Evolutionary conservation across 768 basidiomycete genomes (phyloP).

Genomic region (Daedalea quercina): DNA sequence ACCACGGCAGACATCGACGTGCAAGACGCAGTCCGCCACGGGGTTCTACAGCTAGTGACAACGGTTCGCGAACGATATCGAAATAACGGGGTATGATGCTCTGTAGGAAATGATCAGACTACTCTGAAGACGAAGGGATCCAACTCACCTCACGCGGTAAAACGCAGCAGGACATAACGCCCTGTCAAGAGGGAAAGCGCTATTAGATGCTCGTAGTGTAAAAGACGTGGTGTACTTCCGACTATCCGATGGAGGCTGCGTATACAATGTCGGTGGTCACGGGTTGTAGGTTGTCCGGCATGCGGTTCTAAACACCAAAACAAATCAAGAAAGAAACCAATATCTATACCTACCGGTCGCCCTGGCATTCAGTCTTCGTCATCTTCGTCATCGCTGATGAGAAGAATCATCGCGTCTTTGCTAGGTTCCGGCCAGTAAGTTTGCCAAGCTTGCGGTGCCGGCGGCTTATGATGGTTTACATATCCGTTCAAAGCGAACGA

Average conservation of each 20-base stretch:
- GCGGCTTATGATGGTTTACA: background rate
- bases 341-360: background rate
- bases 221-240: constrained; percentile 1
- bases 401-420: constrained; percentile 35
- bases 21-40: too few species aligned
- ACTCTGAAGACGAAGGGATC: background rate
- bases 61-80: too few species aligned
- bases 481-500: background rate
- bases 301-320: background rate
- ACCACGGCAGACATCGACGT: too few species aligned
- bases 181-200: background rate
- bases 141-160: background rate
- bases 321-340: background rate
- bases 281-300: background rate
- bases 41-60: too few species aligned
- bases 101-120: background rate
- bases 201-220: constrained; percentile 2
- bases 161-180: background rate
- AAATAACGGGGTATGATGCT: too few species aligned
- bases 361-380: constrained; percentile 16
- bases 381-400: constrained; percentile 46
- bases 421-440: constrained; percentile 39
- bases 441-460: constrained; percentile 1
- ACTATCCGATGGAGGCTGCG: background rate
- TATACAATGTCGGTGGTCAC: background rate